These are phyloP conservation scores for Exophiala spinifera DNA, from an alignment of 2,329 filamentous ascomycete species.

Conservation along the genomic window DNA sequence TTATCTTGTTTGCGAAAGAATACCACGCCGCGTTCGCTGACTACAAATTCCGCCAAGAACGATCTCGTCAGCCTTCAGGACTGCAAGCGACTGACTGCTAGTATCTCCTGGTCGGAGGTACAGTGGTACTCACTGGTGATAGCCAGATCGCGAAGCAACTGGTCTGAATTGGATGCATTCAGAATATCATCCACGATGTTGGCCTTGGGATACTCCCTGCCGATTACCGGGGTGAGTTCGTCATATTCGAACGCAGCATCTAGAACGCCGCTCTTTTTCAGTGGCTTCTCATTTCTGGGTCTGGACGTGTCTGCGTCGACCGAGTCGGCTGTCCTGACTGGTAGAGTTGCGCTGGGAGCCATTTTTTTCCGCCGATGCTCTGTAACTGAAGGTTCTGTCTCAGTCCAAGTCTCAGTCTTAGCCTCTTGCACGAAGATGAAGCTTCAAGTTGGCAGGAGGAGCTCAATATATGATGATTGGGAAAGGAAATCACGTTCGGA, in stretches of 20 bases:
- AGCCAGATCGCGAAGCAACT: slow-evolving; percentile 63
- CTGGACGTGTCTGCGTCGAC: too few relatives aligned
- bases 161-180: slow-evolving; percentile 62
- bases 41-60: slow-evolving; percentile 31
- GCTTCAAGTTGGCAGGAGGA: too few relatives aligned
- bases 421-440: too few relatives aligned
- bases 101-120: not conserved
- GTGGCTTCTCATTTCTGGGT: slow-evolving; percentile 23
- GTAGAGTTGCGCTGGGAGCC: too few relatives aligned
- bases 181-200: slow-evolving; percentile 41
- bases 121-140: slow-evolving; percentile 54
- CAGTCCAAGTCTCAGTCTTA: too few relatives aligned
- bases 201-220: slow-evolving; percentile 43
- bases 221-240: slow-evolving; percentile 52
- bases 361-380: too few relatives aligned
- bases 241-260: slow-evolving; percentile 43
- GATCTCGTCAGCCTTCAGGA: too few relatives aligned
- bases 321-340: too few relatives aligned
- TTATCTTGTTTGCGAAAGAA: slow-evolving; percentile 66
- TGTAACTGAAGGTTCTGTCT: too few relatives aligned
- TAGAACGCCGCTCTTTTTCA: slow-evolving; percentile 41
- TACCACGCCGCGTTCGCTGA: slow-evolving; percentile 52
- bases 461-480: too few relatives aligned
- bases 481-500: too few relatives aligned
- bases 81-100: not conserved